phyloP scores from a whole-genome alignment of 768 basidiomycete species.

The Pleurotus eryngii region DNA sequence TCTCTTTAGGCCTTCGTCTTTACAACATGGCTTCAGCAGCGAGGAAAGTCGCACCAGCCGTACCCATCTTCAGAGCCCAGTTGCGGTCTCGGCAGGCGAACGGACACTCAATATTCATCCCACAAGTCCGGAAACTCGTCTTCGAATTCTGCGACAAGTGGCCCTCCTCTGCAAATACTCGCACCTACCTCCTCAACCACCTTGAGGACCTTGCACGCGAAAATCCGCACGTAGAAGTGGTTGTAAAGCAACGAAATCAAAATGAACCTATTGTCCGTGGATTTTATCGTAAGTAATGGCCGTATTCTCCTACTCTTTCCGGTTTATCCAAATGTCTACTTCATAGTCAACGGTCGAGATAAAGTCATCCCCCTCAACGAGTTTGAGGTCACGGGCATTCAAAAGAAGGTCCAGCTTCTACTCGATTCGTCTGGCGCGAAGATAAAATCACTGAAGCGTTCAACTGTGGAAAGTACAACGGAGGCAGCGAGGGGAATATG shows the following conservation, averaged over 20 bases:
- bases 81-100: conserved; percentile 64
- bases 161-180: conserved; percentile 70
- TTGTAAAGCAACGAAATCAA: conserved; percentile 71
- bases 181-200: conserved; percentile 63
- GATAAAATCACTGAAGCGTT: conserved; percentile 76
- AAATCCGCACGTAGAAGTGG: conserved; percentile 84
- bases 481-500: conserved; percentile 86
- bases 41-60: conserved; percentile 3
- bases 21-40: conserved; percentile 5
- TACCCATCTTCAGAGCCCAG: conserved; percentile 39
- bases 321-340: conserved; percentile 14
- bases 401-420: conserved; percentile 76
- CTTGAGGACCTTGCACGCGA: conserved; percentile 61
- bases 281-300: conserved; percentile 62
- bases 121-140: conserved; percentile 81
- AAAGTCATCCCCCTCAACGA: conserved; percentile 83
- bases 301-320: conserved; percentile 12
- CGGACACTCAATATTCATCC: conserved; percentile 70
- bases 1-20: background rate
- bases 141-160: conserved; percentile 86
- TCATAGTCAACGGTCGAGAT: conserved; percentile 79
- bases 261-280: conserved; percentile 81
- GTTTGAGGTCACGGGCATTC: conserved; percentile 70
- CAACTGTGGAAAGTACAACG: conserved; percentile 72
- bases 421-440: conserved; percentile 87